Base-by-base conservation (phyloP, 2,329 filamentous ascomycete species). In the Aspergillus sp. region DNA sequence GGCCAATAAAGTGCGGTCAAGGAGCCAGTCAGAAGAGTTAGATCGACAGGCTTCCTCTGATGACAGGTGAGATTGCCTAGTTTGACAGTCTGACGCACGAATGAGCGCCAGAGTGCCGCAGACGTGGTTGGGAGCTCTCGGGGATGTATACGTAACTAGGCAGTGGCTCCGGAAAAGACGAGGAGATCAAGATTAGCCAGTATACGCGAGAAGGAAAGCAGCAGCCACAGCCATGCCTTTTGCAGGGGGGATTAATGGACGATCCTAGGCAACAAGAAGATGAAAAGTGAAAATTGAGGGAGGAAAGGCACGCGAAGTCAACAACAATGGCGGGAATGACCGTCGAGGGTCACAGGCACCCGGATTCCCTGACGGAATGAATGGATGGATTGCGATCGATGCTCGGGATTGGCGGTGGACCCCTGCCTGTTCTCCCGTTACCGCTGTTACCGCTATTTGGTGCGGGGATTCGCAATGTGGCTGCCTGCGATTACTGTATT, bases 131-230 rank as follows among this genome's bases (percentile, higher is more conserved):
- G 39, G 49, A 55, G 57, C 52, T 52, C 54, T 32, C 57, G 38
- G 32, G 38, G 51, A 51, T 53, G 61, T 61, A 62, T 62, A 64
- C 61, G 65, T 63, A 64, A 67, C 61, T 12, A 43, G 52, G 36
- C 28, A 53, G 54, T 57, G 58, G 58, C 62, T 61, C 53, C 56
- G 48, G 10, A 57, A 39, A 23, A 25, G 21, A 38, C 51, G 23
- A 19, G 19, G 32, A 25, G 25, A 36, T 25, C 38, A 41, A 38
- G 32, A 53, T n/a, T 53, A 45, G 41, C 41, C 19, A 45, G 41
- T 45, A 45, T 21, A 45, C 41, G 41, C 41, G 41, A 45, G 41
- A 23, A 12, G 19, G 10, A 23, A 21, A 23, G 23, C 45, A 23
- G 23, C 45, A 49, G 45, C 45, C 13, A 30, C 5, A 30, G 45